Evolutionary conservation across 768 basidiomycete genomes (phyloP).

Genomic region (Myochromella boudieri): DNA sequence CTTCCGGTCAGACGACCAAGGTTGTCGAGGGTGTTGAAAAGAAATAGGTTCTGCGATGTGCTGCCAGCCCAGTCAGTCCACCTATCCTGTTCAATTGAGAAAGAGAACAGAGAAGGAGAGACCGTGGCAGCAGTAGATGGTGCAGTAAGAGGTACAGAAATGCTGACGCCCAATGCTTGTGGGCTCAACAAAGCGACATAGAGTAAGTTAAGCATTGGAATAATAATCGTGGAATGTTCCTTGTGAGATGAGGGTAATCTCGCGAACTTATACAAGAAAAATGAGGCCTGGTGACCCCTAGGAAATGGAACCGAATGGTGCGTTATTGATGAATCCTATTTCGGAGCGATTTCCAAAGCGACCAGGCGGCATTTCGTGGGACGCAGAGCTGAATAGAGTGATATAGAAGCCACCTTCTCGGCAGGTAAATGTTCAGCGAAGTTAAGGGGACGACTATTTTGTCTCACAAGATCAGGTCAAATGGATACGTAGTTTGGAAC

Average conservation of each 20-base stretch:
- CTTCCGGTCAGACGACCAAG: conserved; percentile 47
- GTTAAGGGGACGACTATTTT: conserved; percentile 3
- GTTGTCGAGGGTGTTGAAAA: conserved; percentile 58
- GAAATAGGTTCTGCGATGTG: conserved; percentile 52
- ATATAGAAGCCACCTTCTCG: not conserved
- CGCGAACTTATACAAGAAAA: conserved; percentile 5
- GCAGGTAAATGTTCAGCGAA: not conserved
- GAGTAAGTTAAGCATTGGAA: conserved; percentile 2
- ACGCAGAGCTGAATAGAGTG: not conserved
- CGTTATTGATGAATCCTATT: too few relatives aligned
- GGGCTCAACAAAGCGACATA: conserved; percentile 5
- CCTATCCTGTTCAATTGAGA: conserved; percentile 70
- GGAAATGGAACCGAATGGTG: too few relatives aligned
- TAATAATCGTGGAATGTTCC: not conserved
- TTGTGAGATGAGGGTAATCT: not conserved
- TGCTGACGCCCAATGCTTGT: conserved; percentile 20
- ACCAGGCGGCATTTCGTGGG: not conserved
- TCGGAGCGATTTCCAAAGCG: too few relatives aligned
- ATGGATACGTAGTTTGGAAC: not conserved
- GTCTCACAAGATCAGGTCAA: not conserved
- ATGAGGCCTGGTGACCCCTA: conserved; percentile 2
- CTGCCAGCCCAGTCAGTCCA: conserved; percentile 68
- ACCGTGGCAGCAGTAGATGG: conserved; percentile 37
- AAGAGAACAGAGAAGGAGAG: conserved; percentile 50
- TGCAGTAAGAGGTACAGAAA: conserved; percentile 39